Conservation (phyloP, 331 rosid genomes). For the Quercus tomentella region DNA sequence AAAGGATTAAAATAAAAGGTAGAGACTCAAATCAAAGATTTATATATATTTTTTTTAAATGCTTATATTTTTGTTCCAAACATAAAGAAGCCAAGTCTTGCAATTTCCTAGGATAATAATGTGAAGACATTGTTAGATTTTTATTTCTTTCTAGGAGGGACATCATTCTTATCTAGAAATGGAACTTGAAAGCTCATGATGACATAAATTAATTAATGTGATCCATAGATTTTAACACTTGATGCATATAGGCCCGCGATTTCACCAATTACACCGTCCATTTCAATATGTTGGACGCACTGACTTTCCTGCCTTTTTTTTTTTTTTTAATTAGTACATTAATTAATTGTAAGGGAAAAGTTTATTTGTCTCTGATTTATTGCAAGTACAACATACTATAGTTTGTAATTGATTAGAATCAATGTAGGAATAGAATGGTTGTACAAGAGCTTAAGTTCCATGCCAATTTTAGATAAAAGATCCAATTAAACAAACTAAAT, state of each 20-base stretch:
- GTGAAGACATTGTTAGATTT: slow-evolving; percentile 1
- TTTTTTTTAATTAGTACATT: neutral
- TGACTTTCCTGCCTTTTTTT: slow-evolving; percentile 4
- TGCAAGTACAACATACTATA: neutral
- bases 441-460: neutral
- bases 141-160: slow-evolving; percentile 10
- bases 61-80: neutral
- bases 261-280: slow-evolving; percentile 25
- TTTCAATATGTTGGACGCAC: slow-evolving; percentile 40
- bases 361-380: neutral
- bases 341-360: neutral
- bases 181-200: slow-evolving; percentile 29
- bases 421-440: too few relatives aligned
- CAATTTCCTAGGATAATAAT: slow-evolving; percentile 21
- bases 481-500: neutral
- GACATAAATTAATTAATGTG: neutral
- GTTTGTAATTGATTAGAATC: neutral
- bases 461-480: neutral
- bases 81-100: slow-evolving; percentile 17
- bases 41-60: neutral
- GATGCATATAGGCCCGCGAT: slow-evolving; percentile 22
- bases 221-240: slow-evolving; percentile 9
- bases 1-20: neutral
- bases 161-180: slow-evolving; percentile 11
- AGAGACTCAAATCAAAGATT: neutral